Evolutionary conservation across 441 rosid species (phyloP).

Genomic region (Arabidopsis lyrata): DNA sequence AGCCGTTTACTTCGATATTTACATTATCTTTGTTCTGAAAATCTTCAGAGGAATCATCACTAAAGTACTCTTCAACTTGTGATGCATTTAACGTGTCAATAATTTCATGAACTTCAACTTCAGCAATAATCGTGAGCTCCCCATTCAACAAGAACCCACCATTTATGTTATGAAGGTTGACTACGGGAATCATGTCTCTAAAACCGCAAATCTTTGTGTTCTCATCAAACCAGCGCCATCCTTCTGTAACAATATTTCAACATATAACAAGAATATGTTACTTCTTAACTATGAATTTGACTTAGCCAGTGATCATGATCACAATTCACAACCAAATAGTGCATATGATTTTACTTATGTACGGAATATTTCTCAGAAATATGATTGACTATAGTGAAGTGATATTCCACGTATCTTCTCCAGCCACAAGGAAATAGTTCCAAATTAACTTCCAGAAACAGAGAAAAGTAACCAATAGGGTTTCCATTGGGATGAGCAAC

Average conservation of each 20-base stretch:
- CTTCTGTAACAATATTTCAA: background rate
- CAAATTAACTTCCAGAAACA: background rate
- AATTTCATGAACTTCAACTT: background rate
- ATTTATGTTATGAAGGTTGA: background rate
- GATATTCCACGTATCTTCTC: background rate
- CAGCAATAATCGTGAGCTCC: background rate
- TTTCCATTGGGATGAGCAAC: background rate
- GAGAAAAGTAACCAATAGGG: background rate
- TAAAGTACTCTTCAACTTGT: background rate
- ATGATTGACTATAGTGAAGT: background rate
- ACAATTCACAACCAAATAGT: background rate
- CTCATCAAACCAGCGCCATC: background rate
- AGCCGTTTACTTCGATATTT: constrained; percentile 5
- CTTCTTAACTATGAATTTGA: background rate
- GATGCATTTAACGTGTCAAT: background rate
- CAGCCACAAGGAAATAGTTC: background rate
- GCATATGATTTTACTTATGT: background rate
- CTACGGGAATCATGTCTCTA: background rate
- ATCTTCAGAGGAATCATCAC: constrained; percentile 4
- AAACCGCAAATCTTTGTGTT: background rate
- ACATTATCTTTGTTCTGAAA: background rate
- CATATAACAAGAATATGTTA: too few relatives aligned
- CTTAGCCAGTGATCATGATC: background rate
- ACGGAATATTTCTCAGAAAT: background rate
- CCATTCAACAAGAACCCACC: constrained; percentile 7